A percentile compares a stretch with the other conserved stretches of the same genome.
These are phyloP conservation scores for Kwoniella dendrophila DNA, from an alignment of 768 basidiomycete species.

Conservation along the genomic window DNA sequence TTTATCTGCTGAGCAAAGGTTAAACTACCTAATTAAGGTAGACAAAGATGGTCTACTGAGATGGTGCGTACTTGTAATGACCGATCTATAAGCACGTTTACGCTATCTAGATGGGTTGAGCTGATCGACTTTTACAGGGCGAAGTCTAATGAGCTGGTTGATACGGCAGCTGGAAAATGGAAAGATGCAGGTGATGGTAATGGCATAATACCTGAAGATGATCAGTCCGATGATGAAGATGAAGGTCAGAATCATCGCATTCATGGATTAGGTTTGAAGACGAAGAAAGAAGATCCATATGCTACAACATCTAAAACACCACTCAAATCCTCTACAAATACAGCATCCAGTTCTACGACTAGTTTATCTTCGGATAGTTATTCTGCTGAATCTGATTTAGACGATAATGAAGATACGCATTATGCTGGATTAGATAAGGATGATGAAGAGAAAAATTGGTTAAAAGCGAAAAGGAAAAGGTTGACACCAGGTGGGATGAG, in stretches of 20 bases:
- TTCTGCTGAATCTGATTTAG: constrained; percentile 31
- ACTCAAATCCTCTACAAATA: neutral
- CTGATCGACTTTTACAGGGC: constrained; percentile 51
- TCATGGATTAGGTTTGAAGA: no score
- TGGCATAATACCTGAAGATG: constrained; percentile 56
- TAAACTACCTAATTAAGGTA: constrained; percentile 69
- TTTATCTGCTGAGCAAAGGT: constrained; percentile 65
- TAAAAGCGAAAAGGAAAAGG: constrained; percentile 58
- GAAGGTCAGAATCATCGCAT: constrained; percentile 1
- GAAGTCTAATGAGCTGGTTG: constrained; percentile 62
- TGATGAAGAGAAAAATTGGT: constrained; percentile 36
- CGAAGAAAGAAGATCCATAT: neutral
- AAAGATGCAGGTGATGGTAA: constrained; percentile 65
- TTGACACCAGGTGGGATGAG: constrained; percentile 63
- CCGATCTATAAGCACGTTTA: no score
- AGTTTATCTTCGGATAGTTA: constrained; percentile 36
- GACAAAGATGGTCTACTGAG: constrained; percentile 59
- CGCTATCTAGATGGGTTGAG: constrained; percentile 17
- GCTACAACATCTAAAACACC: constrained; percentile 14
- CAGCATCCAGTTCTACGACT: neutral
- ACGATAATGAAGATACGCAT: constrained; percentile 51
- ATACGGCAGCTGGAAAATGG: constrained; percentile 67
- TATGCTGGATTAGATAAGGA: constrained; percentile 39
- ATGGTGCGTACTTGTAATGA: constrained; percentile 45
- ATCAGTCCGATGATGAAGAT: constrained; percentile 6